A percentile compares a stretch with the other conserved stretches of the same genome.
These are phyloP conservation scores for Martiniozyma abietophila DNA, from an alignment of 805 yeast genomes.

Conservation along the genomic window DNA sequence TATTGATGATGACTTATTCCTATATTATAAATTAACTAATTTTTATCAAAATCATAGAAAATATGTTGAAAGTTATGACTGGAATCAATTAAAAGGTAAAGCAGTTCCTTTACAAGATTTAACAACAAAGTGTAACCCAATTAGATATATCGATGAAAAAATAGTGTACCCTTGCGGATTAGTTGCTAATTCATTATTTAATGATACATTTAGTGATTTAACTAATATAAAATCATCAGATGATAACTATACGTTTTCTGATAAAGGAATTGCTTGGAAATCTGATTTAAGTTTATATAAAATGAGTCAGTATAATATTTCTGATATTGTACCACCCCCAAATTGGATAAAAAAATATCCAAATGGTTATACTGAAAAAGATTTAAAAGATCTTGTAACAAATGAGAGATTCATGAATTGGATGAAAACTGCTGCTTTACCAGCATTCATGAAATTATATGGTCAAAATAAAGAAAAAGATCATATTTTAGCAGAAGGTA, in stretches of 20 bases:
- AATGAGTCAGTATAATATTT: slow-evolving; percentile 56
- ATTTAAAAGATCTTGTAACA: slow-evolving; percentile 62
- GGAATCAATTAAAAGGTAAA: slow-evolving; percentile 70
- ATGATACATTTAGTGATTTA: slow-evolving; percentile 68
- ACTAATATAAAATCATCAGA: slow-evolving; percentile 20
- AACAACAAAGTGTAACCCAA: slow-evolving; percentile 44
- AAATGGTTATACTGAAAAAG: slow-evolving; percentile 76
- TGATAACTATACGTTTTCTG: slow-evolving; percentile 34
- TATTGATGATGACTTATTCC: slow-evolving; percentile 59
- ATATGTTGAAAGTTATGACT: slow-evolving; percentile 78
- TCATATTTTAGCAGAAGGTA: slow-evolving; percentile 44
- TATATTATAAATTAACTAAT: slow-evolving; percentile 81
- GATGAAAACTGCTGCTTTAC: slow-evolving; percentile 96
- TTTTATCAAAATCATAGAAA: slow-evolving; percentile 94
- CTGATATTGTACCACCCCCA: slow-evolving; percentile 86
- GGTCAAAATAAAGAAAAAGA: slow-evolving; percentile 55
- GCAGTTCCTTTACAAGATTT: slow-evolving; percentile 49
- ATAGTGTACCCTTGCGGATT: slow-evolving; percentile 85
- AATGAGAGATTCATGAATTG: slow-evolving; percentile 91
- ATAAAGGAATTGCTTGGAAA: slow-evolving; percentile 73
- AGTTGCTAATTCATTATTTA: slow-evolving; percentile 86
- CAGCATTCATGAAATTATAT: slow-evolving; percentile 78
- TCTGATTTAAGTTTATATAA: slow-evolving; percentile 66
- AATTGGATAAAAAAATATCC: slow-evolving; percentile 79
- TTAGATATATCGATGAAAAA: slow-evolving; percentile 31